Conservation (phyloP, 805 yeast genomes). For the Candida gorgasii region DNA sequence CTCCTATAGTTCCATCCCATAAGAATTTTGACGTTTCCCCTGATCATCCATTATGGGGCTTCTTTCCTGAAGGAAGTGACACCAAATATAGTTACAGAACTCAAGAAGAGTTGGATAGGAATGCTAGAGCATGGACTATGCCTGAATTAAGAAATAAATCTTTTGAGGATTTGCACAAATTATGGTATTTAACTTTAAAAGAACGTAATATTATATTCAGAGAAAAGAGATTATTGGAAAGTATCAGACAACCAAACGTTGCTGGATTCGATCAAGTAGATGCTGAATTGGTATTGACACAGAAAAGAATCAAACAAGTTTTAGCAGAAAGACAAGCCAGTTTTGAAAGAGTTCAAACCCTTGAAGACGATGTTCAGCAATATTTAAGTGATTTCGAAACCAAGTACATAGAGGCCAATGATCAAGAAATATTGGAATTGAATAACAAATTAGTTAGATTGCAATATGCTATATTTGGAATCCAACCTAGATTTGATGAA, state of each 20-base stretch:
- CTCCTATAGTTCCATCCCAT: conserved; percentile 84
- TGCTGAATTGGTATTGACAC: conserved; percentile 35
- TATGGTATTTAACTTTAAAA: conserved; percentile 86
- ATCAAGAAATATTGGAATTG: conserved; percentile 54
- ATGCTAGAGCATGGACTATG: conserved; percentile 80
- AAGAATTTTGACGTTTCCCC: conserved; percentile 70
- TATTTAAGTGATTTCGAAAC: conserved; percentile 59
- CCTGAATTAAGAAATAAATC: conserved; percentile 88
- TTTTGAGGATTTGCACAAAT: conserved; percentile 85
- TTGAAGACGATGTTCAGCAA: conserved; percentile 43
- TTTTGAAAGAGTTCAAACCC: conserved; percentile 56
- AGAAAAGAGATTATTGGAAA: conserved; percentile 62
- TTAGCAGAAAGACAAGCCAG: conserved; percentile 82
- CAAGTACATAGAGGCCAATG: conserved; percentile 55
- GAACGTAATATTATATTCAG: conserved; percentile 80
- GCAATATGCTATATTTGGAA: conserved; percentile 83
- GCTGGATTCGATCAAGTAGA: conserved; percentile 43
- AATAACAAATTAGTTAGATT: conserved; percentile 74
- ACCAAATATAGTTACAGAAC: conserved; percentile 58
- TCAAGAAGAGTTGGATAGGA: conserved; percentile 48
- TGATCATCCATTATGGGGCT: conserved; percentile 95
- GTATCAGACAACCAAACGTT: conserved; percentile 25
- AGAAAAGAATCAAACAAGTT: conserved; percentile 74
- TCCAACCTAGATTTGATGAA: conserved; percentile 61
- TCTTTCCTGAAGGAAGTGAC: conserved; percentile 58